phyloP scores from a whole-genome alignment of 208 protist genomes.

The Trypanosomatidae sp. region DNA sequence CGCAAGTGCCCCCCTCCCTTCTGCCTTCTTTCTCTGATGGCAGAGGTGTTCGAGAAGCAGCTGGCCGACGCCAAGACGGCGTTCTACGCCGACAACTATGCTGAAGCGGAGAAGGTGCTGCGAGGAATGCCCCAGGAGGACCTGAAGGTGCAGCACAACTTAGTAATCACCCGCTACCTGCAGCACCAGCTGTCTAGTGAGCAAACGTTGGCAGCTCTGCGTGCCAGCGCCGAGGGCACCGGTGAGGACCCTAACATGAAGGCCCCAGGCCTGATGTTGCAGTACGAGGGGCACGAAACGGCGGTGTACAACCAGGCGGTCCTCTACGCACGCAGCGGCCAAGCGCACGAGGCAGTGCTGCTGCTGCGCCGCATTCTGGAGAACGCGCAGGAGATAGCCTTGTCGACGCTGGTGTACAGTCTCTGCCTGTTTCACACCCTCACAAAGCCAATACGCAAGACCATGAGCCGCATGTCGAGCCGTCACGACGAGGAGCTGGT shows the following conservation, averaged over 20 bases:
- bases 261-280: conserved; percentile 36
- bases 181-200: conserved; percentile 52
- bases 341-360: conserved; percentile 51
- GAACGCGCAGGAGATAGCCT: conserved; percentile 48
- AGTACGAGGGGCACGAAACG: conserved; percentile 85
- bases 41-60: conserved; percentile 25
- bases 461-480: conserved; percentile 40
- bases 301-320: conserved; percentile 77
- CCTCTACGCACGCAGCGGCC: conserved; percentile 64
- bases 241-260: conserved; percentile 33
- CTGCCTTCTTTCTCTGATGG: conserved; percentile 12
- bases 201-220: conserved; percentile 45
- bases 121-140: conserved; percentile 67
- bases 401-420: conserved; percentile 47
- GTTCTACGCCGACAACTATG: conserved; percentile 73
- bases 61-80: conserved; percentile 62
- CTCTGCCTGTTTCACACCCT: conserved; percentile 86
- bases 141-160: conserved; percentile 79
- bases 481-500: conserved; percentile 78
- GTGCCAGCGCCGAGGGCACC: conserved; percentile 21
- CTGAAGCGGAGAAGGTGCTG: conserved; percentile 61
- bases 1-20: neutral
- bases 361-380: conserved; percentile 77
- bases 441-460: conserved; percentile 49
- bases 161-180: conserved; percentile 73